These are phyloP conservation scores for Strombidium stylifer DNA, from an alignment of 73 alveolate genomes.

Conservation along the genomic window DNA sequence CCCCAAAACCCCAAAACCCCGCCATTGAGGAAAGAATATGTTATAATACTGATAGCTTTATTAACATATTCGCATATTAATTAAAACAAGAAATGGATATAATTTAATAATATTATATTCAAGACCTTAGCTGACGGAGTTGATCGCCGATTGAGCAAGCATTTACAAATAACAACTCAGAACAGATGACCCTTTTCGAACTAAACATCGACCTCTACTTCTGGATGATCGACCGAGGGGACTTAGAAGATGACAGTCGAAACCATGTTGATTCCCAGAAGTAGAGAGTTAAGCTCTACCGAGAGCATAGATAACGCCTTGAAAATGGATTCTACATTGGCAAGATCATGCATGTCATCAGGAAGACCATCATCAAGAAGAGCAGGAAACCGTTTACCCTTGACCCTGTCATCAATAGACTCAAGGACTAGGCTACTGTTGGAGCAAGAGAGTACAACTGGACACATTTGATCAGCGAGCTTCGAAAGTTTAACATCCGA, in stretches of 20 bases:
- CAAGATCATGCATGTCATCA: constrained; percentile 39
- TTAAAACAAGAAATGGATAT: no score
- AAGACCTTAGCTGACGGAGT: no score
- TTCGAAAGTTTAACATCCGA: constrained; percentile 58
- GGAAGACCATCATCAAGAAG: constrained; percentile 43
- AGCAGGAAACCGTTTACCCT: constrained; percentile 48
- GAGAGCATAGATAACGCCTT: constrained; percentile 33
- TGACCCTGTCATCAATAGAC: constrained; percentile 42
- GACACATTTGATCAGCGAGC: constrained; percentile 65
- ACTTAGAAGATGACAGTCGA: constrained; percentile 54
- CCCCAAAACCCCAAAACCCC: no score
- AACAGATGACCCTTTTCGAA: no score
- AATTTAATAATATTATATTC: no score
- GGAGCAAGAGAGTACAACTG: constrained; percentile 80
- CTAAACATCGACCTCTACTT: constrained; percentile 56
- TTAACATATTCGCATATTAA: no score
- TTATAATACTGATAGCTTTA: no score
- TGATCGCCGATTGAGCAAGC: no score
- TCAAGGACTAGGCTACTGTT: constrained; percentile 44
- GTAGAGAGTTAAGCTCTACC: constrained; percentile 30
- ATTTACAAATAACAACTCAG: no score
- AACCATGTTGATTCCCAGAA: constrained; percentile 45
- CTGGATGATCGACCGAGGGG: constrained; percentile 63
- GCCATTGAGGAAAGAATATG: no score
- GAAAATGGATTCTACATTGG: constrained; percentile 50